Conservation (phyloP, 148 eudicot species). For the Diospyros lotus region DNA sequence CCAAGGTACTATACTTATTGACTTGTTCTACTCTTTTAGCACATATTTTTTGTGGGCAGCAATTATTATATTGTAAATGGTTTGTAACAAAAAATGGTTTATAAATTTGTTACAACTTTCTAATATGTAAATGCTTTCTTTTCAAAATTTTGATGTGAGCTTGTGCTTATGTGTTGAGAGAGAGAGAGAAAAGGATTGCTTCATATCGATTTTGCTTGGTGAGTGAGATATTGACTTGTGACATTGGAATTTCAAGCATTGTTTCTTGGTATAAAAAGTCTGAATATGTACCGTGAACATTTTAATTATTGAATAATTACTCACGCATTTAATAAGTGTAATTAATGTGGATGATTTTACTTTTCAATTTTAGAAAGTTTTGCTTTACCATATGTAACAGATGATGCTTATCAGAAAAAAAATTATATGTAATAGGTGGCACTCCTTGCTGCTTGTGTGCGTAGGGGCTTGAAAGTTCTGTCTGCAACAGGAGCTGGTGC, state of each 20-base stretch:
- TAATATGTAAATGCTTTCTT: not conserved
- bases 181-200: not conserved
- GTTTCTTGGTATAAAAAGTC: not conserved
- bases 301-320: not conserved
- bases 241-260: not conserved
- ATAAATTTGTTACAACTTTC: not conserved
- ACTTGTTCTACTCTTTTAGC: not conserved
- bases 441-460: constrained; percentile 94
- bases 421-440: constrained; percentile 54
- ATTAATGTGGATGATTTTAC: not conserved
- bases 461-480: constrained; percentile 86
- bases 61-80: not conserved
- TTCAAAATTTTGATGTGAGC: not conserved
- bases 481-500: constrained; percentile 99
- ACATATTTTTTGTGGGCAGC: not conserved
- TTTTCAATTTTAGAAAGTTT: not conserved
- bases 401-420: constrained; percentile 40
- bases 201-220: not conserved
- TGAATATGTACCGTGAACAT: not conserved
- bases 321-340: not conserved
- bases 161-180: not conserved
- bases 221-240: not conserved
- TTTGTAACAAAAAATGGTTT: not conserved
- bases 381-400: constrained; percentile 34
- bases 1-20: constrained; percentile 54